These are phyloP conservation scores for Solanum rostratum DNA, from an alignment of 257 asterid genomes.

Conservation along the genomic window DNA sequence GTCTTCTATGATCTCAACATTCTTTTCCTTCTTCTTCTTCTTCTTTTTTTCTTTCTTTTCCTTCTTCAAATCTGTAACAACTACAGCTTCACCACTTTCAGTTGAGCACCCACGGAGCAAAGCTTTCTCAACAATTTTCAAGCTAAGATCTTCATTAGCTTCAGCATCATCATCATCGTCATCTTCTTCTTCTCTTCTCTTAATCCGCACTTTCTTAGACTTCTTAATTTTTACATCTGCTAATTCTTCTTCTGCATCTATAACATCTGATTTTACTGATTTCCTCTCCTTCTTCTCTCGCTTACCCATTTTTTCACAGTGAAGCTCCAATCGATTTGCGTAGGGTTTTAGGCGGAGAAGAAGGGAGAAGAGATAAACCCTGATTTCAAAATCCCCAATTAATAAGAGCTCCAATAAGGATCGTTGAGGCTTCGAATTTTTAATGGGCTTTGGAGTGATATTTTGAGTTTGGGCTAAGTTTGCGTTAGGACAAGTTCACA, in stretches of 20 bases:
- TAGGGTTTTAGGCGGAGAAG: neutral
- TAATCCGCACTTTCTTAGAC: neutral
- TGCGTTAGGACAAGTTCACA: neutral
- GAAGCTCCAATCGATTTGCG: neutral
- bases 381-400: neutral
- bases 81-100: constrained; percentile 4
- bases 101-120: constrained; percentile 18
- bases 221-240: neutral
- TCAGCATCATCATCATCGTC: constrained; percentile 38
- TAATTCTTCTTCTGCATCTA: neutral
- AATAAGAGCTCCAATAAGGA: neutral
- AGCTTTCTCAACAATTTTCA: constrained; percentile 58
- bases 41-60: constrained; percentile 28
- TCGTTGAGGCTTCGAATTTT: neutral
- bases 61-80: constrained; percentile 22
- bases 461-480: neutral
- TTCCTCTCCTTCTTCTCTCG: neutral
- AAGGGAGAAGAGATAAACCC: neutral
- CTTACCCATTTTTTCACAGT: neutral
- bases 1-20: constrained; percentile 16
- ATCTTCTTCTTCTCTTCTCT: neutral
- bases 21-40: constrained; percentile 18
- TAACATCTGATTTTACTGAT: neutral
- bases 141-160: constrained; percentile 79
- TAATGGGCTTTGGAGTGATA: neutral